A percentile compares a stretch with the other conserved stretches of the same genome.
phyloP scores from a whole-genome alignment of 2,329 filamentous ascomycete genomes.

The Claviceps maximensis region DNA sequence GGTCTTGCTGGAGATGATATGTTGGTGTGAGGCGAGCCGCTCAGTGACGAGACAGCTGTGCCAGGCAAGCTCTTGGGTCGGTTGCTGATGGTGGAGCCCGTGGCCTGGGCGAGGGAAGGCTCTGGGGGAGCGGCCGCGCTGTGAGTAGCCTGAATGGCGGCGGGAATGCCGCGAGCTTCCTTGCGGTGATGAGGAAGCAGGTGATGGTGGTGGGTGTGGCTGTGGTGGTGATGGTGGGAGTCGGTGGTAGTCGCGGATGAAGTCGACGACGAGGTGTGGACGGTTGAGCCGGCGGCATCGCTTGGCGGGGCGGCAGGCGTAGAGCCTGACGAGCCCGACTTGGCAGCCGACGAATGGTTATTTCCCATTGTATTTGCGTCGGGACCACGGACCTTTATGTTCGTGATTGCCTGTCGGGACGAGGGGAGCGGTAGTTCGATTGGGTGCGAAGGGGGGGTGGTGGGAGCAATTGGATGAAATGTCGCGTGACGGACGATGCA shows the following conservation, averaged over 20 bases:
- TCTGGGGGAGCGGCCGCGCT: conserved; percentile 47
- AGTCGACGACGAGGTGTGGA: conserved; percentile 1
- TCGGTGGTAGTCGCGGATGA: conserved; percentile 1
- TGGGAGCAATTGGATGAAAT: neutral
- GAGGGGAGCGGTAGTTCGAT: neutral
- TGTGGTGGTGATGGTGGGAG: neutral
- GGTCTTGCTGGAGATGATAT: conserved; percentile 16
- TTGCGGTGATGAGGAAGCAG: conserved; percentile 20
- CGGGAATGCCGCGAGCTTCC: conserved; percentile 34
- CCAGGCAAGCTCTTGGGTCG: conserved; percentile 33
- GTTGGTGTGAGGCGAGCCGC: conserved; percentile 31
- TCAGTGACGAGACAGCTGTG: conserved; percentile 35
- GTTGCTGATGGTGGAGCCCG: conserved; percentile 39
- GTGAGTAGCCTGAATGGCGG: conserved; percentile 40
- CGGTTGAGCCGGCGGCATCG: conserved; percentile 12
- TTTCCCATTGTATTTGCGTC: conserved; percentile 21
- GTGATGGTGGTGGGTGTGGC: conserved; percentile 7
- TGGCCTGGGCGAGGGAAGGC: conserved; percentile 46
- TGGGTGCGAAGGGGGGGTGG: neutral
- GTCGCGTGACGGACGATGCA: conserved; percentile 3
- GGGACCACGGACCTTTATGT: conserved; percentile 1
- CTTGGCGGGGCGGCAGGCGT: conserved; percentile 9
- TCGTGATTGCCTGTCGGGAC: neutral
- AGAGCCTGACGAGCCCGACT: conserved; percentile 20
- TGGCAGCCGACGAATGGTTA: conserved; percentile 25